These are phyloP conservation scores for Fusarium begoniae DNA, from an alignment of 2,329 filamentous ascomycete genomes.

Conservation along the genomic window DNA sequence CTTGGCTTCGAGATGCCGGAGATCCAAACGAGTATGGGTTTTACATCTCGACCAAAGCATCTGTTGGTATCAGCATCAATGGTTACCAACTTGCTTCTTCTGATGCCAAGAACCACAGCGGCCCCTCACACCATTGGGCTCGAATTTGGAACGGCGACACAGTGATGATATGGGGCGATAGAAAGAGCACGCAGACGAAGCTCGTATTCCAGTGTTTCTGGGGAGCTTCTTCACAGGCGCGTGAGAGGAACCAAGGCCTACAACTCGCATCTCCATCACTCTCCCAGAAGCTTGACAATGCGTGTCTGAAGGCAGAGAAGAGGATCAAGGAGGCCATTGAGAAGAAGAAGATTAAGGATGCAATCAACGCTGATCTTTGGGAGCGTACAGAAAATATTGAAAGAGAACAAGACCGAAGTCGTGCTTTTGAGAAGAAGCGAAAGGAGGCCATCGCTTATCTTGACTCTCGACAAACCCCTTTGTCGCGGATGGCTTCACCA, in stretches of 20 bases:
- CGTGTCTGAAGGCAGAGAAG: conserved; percentile 57
- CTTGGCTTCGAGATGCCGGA: conserved; percentile 48
- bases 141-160: conserved; percentile 80
- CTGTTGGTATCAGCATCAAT: conserved; percentile 80
- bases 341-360: conserved; percentile 52
- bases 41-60: conserved; percentile 82
- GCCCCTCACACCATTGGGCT: conserved; percentile 69
- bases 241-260: conserved; percentile 44
- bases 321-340: conserved; percentile 53
- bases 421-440: conserved; percentile 59
- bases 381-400: conserved; percentile 54
- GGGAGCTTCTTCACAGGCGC: conserved; percentile 61
- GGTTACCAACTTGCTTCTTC: conserved; percentile 69
- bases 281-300: conserved; percentile 59
- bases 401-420: conserved; percentile 59
- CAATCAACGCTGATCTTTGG: conserved; percentile 56
- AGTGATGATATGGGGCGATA: conserved; percentile 73
- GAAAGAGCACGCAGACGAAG: conserved; percentile 53
- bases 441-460: conserved; percentile 57
- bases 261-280: conserved; percentile 50
- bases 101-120: conserved; percentile 61
- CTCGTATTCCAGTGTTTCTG: conserved; percentile 64
- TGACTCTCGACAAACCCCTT: conserved; percentile 38
- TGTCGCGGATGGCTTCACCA: conserved; percentile 45
- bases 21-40: conserved; percentile 70